phyloP scores from a whole-genome alignment of 2,329 filamentous ascomycete species.

The Ascochyta rabiei region DNA sequence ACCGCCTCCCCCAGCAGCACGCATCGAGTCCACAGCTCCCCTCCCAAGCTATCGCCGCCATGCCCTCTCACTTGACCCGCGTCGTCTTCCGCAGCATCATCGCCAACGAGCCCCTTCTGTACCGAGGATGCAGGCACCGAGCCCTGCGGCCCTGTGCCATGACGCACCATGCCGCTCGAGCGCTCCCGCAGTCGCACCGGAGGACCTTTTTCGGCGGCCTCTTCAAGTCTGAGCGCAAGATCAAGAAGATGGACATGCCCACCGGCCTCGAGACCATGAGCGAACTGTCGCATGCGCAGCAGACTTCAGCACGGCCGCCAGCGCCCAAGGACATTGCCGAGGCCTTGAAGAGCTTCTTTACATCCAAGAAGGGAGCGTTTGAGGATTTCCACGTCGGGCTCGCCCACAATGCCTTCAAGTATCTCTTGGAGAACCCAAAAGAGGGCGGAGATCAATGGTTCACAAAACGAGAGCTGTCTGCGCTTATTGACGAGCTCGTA shows the following conservation, averaged over 20 bases:
- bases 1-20: conserved; percentile 16
- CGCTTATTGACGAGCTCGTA: conserved; percentile 19
- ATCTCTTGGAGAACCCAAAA: conserved; percentile 56
- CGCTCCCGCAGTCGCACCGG: conserved; percentile 44
- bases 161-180: conserved; percentile 28
- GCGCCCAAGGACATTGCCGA: conserved; percentile 65
- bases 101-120: conserved; percentile 56
- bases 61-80: conserved; percentile 67
- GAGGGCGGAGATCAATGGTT: conserved; percentile 43
- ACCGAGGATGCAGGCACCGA: conserved; percentile 53
- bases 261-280: conserved; percentile 76
- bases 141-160: conserved; percentile 31
- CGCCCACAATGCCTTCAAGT: conserved; percentile 64
- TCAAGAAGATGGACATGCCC: conserved; percentile 68
- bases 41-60: conserved; percentile 39
- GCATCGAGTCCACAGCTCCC: conserved; percentile 3
- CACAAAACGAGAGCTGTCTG: conserved; percentile 20
- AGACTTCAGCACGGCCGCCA: conserved; percentile 69
- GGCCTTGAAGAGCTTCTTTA: conserved; percentile 53
- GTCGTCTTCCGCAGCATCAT: conserved; percentile 64
- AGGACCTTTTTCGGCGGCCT: conserved; percentile 70
- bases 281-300: conserved; percentile 67
- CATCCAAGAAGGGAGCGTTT: conserved; percentile 26
- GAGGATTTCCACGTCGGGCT: conserved; percentile 58
- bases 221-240: conserved; percentile 63